Evolutionary conservation across 2,329 filamentous ascomycete genomes (phyloP), one percentile per base, ranked within the genome.

Genomic region (Diplodia sapinea): DNA sequence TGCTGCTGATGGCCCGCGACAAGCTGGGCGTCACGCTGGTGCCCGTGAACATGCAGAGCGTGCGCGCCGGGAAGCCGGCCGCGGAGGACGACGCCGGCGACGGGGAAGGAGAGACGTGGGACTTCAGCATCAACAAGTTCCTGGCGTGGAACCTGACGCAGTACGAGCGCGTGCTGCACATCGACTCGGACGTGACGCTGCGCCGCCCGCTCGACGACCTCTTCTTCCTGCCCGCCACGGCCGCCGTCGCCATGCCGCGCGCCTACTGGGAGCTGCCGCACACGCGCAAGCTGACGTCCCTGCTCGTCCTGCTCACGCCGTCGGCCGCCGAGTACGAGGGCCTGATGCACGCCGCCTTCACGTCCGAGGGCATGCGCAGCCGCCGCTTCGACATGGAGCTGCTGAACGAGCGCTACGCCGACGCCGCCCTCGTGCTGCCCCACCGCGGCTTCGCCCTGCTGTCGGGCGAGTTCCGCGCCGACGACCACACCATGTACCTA

Each of bases 201-300:
- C 82, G 90, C 12, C 71, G 88, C 68, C 78, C 82, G 26, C 85
- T 92, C 82, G 90, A 93, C 71, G 89, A 92, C 66, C 82, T 92
- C 0, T 93, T 93, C 78, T 83, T 89, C 33, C 80, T 90, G 1
- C 90, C 90, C 0, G 75, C 23, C 23, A 26, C 80, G 1, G 83
- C 85, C 1, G 80, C 85, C 0, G 83, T 90, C 4, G 89, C 89
- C 2, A 89, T 92, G 85, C 88, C 90, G 1, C 85, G 88, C 38
- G 90, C 90, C 9, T 92, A 92, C 75, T 92, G 90, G 90, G 80
- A 87, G 1, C 81, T 85, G 5, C 81, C 83, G 2, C 33, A 63
- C 36, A 67, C 66, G 5, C 56, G 49, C 55, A 67, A 63, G 23
- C 81, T 92, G 12, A 87, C 87, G 0, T 87, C 87, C 2, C 83